Base-by-base conservation (phyloP, 2,329 filamentous ascomycete genomes). In the Epichloe baconii region DNA sequence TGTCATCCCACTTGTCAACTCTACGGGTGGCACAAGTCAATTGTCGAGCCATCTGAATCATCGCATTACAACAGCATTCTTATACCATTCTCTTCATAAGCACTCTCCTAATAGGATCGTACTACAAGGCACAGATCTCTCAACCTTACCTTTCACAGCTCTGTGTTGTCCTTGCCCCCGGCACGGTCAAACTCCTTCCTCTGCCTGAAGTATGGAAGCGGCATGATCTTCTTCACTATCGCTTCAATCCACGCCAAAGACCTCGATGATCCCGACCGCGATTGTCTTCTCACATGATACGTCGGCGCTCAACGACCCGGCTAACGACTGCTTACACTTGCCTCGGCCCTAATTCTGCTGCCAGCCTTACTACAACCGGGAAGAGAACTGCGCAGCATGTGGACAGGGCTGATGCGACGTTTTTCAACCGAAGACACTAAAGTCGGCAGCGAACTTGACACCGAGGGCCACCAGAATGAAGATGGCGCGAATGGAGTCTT, bases 361-460 rank as follows among this genome's bases (percentile, higher is more conserved):
- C 34, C 41, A 42, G 36, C 31, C 37, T 17, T 34, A 19, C 17
- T 40, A 10, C 19, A 17, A 37, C 12, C 40, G 21, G 38, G 35
- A 21, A 58, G 57, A 43, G 63, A 62, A 50, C 53, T 65, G 38
- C 54, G 59, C 53, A 68, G 53, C 55, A 73, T 76, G 66, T 75
- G 73, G 60, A 79, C 80, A 36, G 83, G 83, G 17, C 71, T 88
- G 48, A 78, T 87, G 55, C 78, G 85, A 37, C 82, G 84, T 54
- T 78, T 88, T 59, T 80, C 78, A 26, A 69, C 74, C 11, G 75
- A 78, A 50, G 66, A 67, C 43, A 59, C 61, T 1, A 54, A 60
- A 47, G 61, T 67, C 51, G 54, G 56, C 40, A 60, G 58, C 55
- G 62, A 66, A 48, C 54, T 61, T 44, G 62, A 61, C 54, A 41